Evolutionary conservation across 441 rosid species (phyloP).

Genomic region (Breynia disticha): DNA sequence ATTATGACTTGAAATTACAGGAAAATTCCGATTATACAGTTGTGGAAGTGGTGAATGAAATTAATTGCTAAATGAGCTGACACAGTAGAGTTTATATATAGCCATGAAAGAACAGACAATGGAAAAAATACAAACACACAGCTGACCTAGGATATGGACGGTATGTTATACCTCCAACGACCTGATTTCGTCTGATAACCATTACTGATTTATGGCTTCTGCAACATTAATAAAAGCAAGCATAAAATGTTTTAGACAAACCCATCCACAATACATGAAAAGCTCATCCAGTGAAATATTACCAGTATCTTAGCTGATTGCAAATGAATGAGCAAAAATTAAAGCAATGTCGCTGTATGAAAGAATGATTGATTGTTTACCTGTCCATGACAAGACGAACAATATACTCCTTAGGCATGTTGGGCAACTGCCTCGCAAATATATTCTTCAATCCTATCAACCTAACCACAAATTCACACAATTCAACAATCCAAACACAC

Average conservation of each 20-base stretch:
- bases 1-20: neutral
- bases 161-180: slow-evolving; percentile 97
- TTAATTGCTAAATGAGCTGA: no score
- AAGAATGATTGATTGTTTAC: slow-evolving; percentile 31
- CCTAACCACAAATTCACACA: slow-evolving; percentile 31
- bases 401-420: slow-evolving; percentile 99
- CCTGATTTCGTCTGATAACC: slow-evolving; percentile 80
- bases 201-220: slow-evolving; percentile 96
- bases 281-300: neutral
- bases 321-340: no score
- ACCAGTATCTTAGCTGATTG: neutral
- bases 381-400: slow-evolving; percentile 99
- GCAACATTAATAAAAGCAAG: slow-evolving; percentile 16
- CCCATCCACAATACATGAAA: neutral
- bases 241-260: slow-evolving; percentile 3
- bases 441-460: slow-evolving; percentile 97
- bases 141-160: slow-evolving; percentile 86
- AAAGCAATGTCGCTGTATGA: no score
- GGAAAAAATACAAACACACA: slow-evolving; percentile 6
- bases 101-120: no score
- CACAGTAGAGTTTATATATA: no score
- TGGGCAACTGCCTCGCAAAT: slow-evolving; percentile 94
- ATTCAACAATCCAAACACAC: neutral
- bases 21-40: neutral
- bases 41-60: no score